Base-by-base conservation (phyloP, 345 rosid genomes). In the rapeseed (Brassica napus) region DNA sequence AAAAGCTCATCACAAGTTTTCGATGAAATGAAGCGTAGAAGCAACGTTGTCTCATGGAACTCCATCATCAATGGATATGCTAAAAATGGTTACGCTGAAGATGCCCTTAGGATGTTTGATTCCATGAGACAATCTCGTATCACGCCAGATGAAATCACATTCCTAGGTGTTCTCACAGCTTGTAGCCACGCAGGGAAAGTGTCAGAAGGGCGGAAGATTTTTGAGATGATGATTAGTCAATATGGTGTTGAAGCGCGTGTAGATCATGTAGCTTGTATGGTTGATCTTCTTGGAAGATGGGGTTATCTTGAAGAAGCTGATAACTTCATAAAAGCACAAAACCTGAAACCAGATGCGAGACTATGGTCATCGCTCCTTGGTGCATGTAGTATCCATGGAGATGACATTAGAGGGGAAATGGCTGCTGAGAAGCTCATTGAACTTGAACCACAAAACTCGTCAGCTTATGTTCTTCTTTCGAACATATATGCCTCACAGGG, bases 271-370 rank as follows among this genome's bases (percentile, higher is more conserved):
- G 97, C 97, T 65, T 92, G 97, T 82, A 85, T 92, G 88, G 90
- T 92, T 77, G 98, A 94, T 91, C 97, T 94, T 88, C 88, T 92
- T 57, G 97, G 97, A 16, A 87, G 95, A 69, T 92, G 97, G 90
- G 97, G 97, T 6, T 85, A 84, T 81, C 91, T 94, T 63, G 70
- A 87, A 86, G 97, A 94, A 87, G 97, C 95, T 16, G 89, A 80
- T 72, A 87, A 87, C 68, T 92, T 92, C 85, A 86, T 92, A 37
- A 71, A 87, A 79, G 79, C 77, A 32, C 85, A 88, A 32, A 82
- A 83, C 60, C 85, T 88, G 66, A 86, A 87, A 81, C 89, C 90
- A 12, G 91, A 91, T 86, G 85, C 90, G 44, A 94, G 83, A 89
- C 82, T 92, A 47, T 92, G 97, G 98, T 86, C 94, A 52, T 81